Evolutionary conservation across 1,139 yeast genomes (phyloP), one percentile per base, ranked within the genome.

Genomic region (Candida frijolesensis): DNA sequence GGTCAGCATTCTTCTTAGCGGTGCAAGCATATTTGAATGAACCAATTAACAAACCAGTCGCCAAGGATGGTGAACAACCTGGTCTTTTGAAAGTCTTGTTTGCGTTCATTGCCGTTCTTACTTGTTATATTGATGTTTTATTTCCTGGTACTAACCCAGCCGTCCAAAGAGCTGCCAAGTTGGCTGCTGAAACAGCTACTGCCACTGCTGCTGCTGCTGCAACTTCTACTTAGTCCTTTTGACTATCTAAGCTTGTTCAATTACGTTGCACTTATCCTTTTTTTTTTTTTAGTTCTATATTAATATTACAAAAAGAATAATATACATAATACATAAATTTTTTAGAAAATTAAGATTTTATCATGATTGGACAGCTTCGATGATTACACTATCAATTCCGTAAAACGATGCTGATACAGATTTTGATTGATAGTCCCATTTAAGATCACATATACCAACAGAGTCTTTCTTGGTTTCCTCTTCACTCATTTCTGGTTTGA

Each of bases 1-100:
- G 85, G 85, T 70, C 82, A 3, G 69, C 84, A 14, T 62, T 81
- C 45, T 81, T 81, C 63, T 70, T 82, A 48, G 72, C 84, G 9
- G 57, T 81, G 27, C 85, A 80, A 62, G 60, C 78, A 4, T 80
- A 64, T 62, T 70, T 82, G 60, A 78, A 63, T 51, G 79, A 80
- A 62, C 84, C 86, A 45, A 63, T 62, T 51, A 66, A 74, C 67
- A 70, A 66, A 49, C 65, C 68, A 37, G 58, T 57, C 14, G 63
- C 64, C 44, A 64, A 60, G 16, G 62, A 65, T 12, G 59, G 65
- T 14, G 57, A 64, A 11, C 67, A 69, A 51, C 80, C 83, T 18
- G 78, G 82, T 5, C 51, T 73, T 43, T 71, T 81, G 62, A 71
- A 76, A 60, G 55, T 81, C 10, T 57, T 71, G n/a, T 72, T 82